Base-by-base conservation (phyloP, 169 alveolate species). In the Plasmodium coatneyi region DNA sequence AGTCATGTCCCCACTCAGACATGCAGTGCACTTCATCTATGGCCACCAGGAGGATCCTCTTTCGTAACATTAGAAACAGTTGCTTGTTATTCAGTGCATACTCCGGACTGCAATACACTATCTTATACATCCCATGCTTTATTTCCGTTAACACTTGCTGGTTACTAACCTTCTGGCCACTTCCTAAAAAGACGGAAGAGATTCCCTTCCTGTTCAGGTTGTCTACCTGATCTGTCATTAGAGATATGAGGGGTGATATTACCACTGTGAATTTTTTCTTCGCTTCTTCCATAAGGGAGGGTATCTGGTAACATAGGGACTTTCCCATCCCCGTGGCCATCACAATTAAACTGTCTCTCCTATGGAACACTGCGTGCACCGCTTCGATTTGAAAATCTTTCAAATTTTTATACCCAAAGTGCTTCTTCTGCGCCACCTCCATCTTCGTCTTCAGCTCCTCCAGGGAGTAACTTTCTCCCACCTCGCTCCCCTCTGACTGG, bases 11-110 rank as follows among this genome's bases (percentile, higher is more conserved):
- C 99, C 99, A 99, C 79, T 99, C 98, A 60, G 99, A 97, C 30
- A 99, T 99, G 96, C 99, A 99, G 95, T 99, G 99, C 2, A 99
- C 99, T 95, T 99, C 99, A 95, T 99, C 99, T n/a, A 99, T 97
- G 12, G 98, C 99, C 92, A 99, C 97, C 91, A 99, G 96, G 34
- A 96, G 91, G 7, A 99, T 97, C 66, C 96, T 84, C 54, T 95
- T 96, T 43, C 96, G 95, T 34, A 81, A 71, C 71, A 76, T 12
- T 1, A 30, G 0, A 81, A 81, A 92, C 22, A 72, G 22, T 34
- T 70, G 39, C 43, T 86, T 84, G 66, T 84, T 70, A 25, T 92
- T 92, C 60, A 83, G 74, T n/a, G 92, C 93, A 79, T 71, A 72
- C 80, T 92, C 94, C 5, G 94, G 92, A 49, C 92, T 86, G 71